Evolutionary conservation across 1,139 yeast genomes (phyloP), one percentile per base, ranked within the genome.

Genomic region (Yamadazyma sp.): DNA sequence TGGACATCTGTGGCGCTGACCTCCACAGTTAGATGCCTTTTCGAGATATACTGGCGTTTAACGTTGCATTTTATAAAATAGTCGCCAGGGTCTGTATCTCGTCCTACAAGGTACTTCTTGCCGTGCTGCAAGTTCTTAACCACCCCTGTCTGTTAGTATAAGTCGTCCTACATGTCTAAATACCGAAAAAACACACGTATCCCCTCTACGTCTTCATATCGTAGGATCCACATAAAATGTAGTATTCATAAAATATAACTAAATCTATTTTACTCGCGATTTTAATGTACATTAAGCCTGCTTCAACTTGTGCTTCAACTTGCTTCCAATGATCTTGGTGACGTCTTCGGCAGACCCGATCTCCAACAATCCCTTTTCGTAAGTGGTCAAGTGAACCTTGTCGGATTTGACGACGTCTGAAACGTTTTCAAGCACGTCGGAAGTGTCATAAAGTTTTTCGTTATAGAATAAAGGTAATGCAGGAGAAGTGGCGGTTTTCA

Each of bases 401-500:
- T 44, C 41, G n/a, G 40, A 33, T 13, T 47, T 45, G 28, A 60
- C 62, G 34, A 47, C 54, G 25, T 59, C 53, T 35, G 54, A 62
- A 21, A 48, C 56, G n/a, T 45, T 51, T 22, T 52, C 59, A 29
- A 51, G 46, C 26, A 58, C 53, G 45, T 63, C 69, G 12, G 54
- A 56, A 12, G 63, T 65, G 29, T 63, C 56, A 58, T 76, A 80
- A 35, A 87, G 70, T 43, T 70, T 73, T 27, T 83, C 83, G 34
- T 84, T 70, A 54, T 82, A 78, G 64, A 72, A 92, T 44, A 92
- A 70, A 29, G 98, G 97, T 54, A 92, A 70, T 15, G 92, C 78
- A 20, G 97, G 96, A 17, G 96, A 86, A 32, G 64, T 60, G 39
- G 72, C 67, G 11, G 92, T 73, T 66, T 88, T 88, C 48, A 90